These are phyloP conservation scores for Fusarium sp. DNA, from an alignment of 2,329 filamentous ascomycete species.

Conservation along the genomic window DNA sequence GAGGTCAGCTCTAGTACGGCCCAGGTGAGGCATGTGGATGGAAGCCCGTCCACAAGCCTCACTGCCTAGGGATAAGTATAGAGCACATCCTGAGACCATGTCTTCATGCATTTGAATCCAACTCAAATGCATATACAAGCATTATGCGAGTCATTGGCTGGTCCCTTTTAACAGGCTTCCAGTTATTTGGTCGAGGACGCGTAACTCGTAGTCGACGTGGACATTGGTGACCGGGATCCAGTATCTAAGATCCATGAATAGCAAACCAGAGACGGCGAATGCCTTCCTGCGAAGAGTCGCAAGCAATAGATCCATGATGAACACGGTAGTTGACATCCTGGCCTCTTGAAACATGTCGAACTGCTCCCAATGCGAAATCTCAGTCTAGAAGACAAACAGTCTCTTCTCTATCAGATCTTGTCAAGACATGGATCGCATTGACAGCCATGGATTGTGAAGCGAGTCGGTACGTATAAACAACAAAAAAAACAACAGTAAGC, in stretches of 20 bases:
- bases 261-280: neutral
- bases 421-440: neutral
- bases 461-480: neutral
- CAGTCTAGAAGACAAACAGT: neutral
- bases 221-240: neutral
- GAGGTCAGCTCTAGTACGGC: neutral
- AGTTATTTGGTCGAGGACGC: neutral
- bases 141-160: neutral
- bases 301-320: neutral
- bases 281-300: neutral
- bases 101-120: neutral
- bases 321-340: neutral
- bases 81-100: neutral
- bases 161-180: neutral
- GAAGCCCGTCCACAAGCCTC: neutral
- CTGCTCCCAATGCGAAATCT: neutral
- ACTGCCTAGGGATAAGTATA: neutral
- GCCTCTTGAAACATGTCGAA: neutral
- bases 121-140: neutral
- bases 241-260: neutral
- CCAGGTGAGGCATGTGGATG: neutral
- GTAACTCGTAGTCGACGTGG: neutral
- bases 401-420: neutral
- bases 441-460: neutral
- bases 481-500: slow-evolving; percentile 1